Conservation (phyloP, 2,329 filamentous ascomycete genomes). For the Claviceps lovelessii region DNA sequence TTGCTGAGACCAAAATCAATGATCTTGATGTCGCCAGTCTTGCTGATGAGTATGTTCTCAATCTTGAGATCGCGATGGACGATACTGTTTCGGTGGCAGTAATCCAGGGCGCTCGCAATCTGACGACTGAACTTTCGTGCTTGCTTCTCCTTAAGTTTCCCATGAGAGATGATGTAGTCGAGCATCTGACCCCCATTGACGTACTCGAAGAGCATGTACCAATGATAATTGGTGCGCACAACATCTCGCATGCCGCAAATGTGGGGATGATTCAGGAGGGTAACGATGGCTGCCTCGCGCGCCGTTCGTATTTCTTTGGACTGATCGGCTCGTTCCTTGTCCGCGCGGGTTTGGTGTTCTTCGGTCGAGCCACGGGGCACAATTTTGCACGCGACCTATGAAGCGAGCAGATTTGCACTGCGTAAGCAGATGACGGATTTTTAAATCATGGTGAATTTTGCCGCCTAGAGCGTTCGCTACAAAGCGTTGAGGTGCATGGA, state of each 20-base stretch:
- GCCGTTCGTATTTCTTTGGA: constrained; percentile 94
- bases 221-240: constrained; percentile 90
- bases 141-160: constrained; percentile 94
- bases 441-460: neutral
- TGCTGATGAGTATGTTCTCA: constrained; percentile 97
- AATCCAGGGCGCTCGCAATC: constrained; percentile 91
- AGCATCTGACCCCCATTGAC: constrained; percentile 99
- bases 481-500: neutral
- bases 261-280: constrained; percentile 83
- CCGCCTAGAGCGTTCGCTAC: neutral
- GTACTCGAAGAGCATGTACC: constrained; percentile 99
- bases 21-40: constrained; percentile 97
- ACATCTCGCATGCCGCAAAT: constrained; percentile 94
- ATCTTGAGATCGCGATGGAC: constrained; percentile 97
- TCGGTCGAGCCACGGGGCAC: constrained; percentile 82
- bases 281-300: constrained; percentile 90
- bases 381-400: constrained; percentile 82
- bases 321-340: constrained; percentile 83
- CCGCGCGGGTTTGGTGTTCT: constrained; percentile 55
- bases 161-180: constrained; percentile 98
- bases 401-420: neutral
- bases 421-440: neutral
- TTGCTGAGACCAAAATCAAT: constrained; percentile 98
- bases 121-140: constrained; percentile 94
- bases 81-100: constrained; percentile 95